phyloP scores from a whole-genome alignment of 805 yeast genomes.

The Wickerhamiella siamensis region DNA sequence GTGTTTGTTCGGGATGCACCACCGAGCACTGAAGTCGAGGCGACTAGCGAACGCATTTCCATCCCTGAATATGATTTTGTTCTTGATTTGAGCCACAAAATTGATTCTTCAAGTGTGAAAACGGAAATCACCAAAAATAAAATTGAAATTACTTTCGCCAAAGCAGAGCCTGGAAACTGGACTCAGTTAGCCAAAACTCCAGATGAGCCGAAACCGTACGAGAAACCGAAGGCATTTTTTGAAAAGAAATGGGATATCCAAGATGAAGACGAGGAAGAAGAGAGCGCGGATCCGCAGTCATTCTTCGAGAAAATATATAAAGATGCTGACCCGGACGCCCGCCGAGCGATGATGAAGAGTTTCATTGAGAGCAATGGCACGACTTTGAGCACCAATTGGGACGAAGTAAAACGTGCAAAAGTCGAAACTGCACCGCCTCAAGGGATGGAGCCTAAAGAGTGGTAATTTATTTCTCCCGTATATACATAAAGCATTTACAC shows the following conservation, averaged over 20 bases:
- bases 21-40: conserved; percentile 31
- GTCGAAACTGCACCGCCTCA: conserved; percentile 64
- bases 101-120: conserved; percentile 33
- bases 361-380: conserved; percentile 91
- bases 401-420: conserved; percentile 51
- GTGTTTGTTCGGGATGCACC: conserved; percentile 58
- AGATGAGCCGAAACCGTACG: conserved; percentile 30
- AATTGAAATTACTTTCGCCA: conserved; percentile 50
- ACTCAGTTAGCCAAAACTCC: conserved; percentile 13
- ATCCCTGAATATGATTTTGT: conserved; percentile 31
- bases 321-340: conserved; percentile 75
- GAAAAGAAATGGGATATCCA: conserved; percentile 53
- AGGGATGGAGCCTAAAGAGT: conserved; percentile 48
- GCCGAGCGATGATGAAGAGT: conserved; percentile 93
- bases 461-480: no score
- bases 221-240: conserved; percentile 49
- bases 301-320: conserved; percentile 66
- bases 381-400: conserved; percentile 86
- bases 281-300: conserved; percentile 32
- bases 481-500: no score
- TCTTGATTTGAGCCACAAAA: conserved; percentile 38
- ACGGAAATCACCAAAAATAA: conserved; percentile 54
- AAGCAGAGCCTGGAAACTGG: conserved; percentile 40
- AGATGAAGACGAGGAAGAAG: conserved; percentile 33
- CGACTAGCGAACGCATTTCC: conserved; percentile 7